Base-by-base conservation (phyloP, 257 asterid genomes). In the Henckelia pumila region DNA sequence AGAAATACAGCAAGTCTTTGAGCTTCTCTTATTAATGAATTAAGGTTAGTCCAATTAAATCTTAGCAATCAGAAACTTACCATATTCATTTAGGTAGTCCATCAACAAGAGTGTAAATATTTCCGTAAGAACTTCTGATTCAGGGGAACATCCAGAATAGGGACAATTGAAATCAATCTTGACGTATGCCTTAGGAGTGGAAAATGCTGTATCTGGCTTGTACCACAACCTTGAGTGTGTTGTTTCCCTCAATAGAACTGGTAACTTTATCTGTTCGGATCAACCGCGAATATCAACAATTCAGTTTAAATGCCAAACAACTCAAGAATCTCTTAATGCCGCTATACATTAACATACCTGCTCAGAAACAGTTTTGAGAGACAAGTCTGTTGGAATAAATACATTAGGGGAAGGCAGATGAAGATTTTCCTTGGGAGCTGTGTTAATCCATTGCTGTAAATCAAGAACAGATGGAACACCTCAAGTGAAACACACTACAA, bases 71-170 rank as follows among this genome's bases (percentile, higher is more conserved):
- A 62, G 71, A 59, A 66, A 70, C 72, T 52, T 91, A 94, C 97
- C 99, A 64, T 88, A 91, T 82, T 94, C 97, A 78, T 94, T 94
- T 73, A 94, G 79, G 89, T 85, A 94, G 79, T 94, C 99, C 91
- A 83, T 91, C 87, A 94, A 73, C 69, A 94, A 75, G 23, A 93
- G 93, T 4, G 99, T 84, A 79, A 94, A 91, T 66, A 94, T 79
- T 65, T 85, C 88, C 6, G 97, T 87, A 55, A 94, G 95, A 73
- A 86, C 95, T 80, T 56, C 82, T 47, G 96, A 77, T 80, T 94
- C 99, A 5, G 97, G 96, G 60, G 96, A 88, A 75, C 75, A 81
- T 76, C 95, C 96, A 72, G 95, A 77, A 61, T 72, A 75, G 16
- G 99, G 97, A 75, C 99, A 91, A 81, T 83, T 81, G 88, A 88